Percentiles rank a stretch among this genome's conserved stretches.
Evolutionary conservation across 106 monocot species (phyloP).

Genomic region (Apostasia ramifera): DNA sequence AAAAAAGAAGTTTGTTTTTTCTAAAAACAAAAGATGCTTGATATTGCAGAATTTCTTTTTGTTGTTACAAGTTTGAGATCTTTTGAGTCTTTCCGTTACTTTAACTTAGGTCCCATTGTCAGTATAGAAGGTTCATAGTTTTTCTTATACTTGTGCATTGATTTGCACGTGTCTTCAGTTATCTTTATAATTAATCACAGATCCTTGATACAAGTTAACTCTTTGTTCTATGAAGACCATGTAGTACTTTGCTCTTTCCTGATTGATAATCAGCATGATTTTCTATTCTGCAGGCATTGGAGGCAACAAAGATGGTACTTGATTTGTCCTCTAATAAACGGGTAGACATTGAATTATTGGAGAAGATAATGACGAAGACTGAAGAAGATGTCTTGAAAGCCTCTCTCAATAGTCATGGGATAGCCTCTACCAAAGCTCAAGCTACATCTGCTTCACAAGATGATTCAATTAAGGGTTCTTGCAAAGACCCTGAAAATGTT

Average conservation of each 20-base stretch:
- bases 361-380: constrained; percentile 46
- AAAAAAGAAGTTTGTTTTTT: too few species aligned
- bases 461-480: constrained; percentile 10
- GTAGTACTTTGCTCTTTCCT: not conserved
- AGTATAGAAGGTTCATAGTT: too few species aligned
- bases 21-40: too few species aligned
- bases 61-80: too few species aligned
- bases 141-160: too few species aligned
- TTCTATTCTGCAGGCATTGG: constrained; percentile 54
- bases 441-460: constrained; percentile 3
- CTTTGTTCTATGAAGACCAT: not conserved
- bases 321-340: constrained; percentile 60
- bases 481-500: constrained; percentile 6
- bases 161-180: too few species aligned
- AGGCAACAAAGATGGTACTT: constrained; percentile 74
- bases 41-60: too few species aligned
- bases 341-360: constrained; percentile 63
- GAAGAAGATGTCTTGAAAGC: constrained; percentile 28
- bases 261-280: not conserved
- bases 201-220: too few species aligned
- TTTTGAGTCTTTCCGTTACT: too few species aligned
- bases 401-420: not conserved
- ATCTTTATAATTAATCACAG: too few species aligned
- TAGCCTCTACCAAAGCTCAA: constrained; percentile 1
- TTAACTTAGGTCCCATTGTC: too few species aligned